phyloP scores from a whole-genome alignment of 176 grass and related monocot genomes.

The Avena atlantica region DNA sequence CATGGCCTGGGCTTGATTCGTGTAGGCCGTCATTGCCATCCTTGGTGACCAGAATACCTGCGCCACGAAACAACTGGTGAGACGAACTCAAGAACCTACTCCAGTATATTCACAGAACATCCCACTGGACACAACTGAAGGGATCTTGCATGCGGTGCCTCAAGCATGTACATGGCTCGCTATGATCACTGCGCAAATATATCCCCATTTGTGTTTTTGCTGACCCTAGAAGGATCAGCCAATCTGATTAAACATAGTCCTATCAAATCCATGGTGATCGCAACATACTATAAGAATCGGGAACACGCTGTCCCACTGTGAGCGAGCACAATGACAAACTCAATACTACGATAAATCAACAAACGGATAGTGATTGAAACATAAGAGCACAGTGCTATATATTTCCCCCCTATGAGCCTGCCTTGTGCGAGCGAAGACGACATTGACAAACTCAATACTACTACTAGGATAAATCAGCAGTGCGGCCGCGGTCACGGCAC shows the following conservation, averaged over 20 bases:
- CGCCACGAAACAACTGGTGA: background rate
- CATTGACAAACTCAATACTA: background rate
- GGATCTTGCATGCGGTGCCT: slow-evolving; percentile 16
- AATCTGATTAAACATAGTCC: background rate
- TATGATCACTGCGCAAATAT: background rate
- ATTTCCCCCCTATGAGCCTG: background rate
- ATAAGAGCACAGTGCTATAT: background rate
- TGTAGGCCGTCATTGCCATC: slow-evolving; percentile 67
- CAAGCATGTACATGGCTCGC: background rate
- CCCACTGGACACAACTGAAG: background rate
- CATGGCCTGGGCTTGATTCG: slow-evolving; percentile 69
- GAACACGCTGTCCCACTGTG: background rate
- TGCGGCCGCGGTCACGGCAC: background rate
- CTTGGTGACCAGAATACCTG: slow-evolving; percentile 41
- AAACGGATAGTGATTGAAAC: slow-evolving; percentile 2
- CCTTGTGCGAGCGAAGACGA: background rate
- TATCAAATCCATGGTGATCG: background rate
- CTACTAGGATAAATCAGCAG: background rate
- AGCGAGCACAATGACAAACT: slow-evolving; percentile 2
- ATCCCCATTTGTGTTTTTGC: background rate
- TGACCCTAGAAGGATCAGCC: background rate
- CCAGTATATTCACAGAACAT: background rate
- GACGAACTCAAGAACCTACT: slow-evolving; percentile 11
- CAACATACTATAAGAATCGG: background rate
- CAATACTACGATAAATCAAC: background rate